Evolutionary conservation across 2,329 filamentous ascomycete genomes (phyloP).

Genomic region (Fusarium equiseti): DNA sequence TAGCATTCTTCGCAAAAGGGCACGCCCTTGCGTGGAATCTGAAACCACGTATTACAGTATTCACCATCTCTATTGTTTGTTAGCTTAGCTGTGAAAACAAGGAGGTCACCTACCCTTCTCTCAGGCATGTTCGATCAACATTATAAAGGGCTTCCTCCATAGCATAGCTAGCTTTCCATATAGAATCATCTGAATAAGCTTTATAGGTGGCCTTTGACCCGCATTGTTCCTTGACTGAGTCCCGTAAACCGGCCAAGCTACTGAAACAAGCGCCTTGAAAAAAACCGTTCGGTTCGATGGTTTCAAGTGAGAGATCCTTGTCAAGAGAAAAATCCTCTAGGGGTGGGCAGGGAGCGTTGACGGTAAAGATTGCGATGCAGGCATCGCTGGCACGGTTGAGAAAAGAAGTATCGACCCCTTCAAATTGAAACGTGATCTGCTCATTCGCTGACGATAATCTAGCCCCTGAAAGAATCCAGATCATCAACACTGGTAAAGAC

Average conservation of each 20-base stretch:
- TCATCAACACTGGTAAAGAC: rapidly evolving
- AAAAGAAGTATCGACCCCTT: background rate
- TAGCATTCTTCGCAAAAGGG: background rate
- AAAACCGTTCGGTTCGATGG: background rate
- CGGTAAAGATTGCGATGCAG: background rate
- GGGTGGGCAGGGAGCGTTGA: background rate
- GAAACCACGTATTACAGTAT: background rate
- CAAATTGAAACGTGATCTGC: background rate
- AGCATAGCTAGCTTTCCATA: background rate
- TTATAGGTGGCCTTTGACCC: background rate
- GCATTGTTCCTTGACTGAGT: background rate
- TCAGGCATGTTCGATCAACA: background rate
- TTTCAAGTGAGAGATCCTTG: background rate
- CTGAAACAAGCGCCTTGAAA: background rate
- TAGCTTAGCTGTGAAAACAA: too few relatives aligned
- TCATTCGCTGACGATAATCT: background rate
- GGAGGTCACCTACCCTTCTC: too few relatives aligned
- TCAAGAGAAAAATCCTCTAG: rapidly evolving
- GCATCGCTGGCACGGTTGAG: background rate
- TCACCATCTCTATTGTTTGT: background rate
- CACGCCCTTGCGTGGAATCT: background rate
- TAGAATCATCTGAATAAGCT: background rate
- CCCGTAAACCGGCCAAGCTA: background rate
- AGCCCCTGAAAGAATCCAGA: background rate
- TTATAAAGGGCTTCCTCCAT: background rate